Conservation (phyloP, 352 stramenopile genomes). For the Phytophthora macrochlamydospora region DNA sequence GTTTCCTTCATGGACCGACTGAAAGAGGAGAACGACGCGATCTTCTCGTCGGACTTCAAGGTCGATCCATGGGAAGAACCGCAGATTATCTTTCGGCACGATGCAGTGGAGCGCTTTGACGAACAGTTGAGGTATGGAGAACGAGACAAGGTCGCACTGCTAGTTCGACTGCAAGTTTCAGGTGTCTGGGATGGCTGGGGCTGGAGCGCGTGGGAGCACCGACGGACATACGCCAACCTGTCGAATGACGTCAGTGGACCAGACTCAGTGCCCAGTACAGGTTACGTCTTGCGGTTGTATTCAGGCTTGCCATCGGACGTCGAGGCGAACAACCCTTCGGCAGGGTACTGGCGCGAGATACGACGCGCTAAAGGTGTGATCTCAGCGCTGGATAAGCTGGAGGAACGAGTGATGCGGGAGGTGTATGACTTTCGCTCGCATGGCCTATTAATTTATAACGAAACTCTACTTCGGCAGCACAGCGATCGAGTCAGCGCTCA, state of each 20-base stretch:
- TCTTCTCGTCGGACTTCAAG: constrained; percentile 40
- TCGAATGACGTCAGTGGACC: constrained; percentile 39
- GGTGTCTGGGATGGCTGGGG: constrained; percentile 55
- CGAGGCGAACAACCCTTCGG: constrained; percentile 29
- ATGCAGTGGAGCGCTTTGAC: constrained; percentile 55
- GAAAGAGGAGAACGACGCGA: constrained; percentile 46
- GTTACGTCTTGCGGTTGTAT: constrained; percentile 57
- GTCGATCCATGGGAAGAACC: constrained; percentile 55
- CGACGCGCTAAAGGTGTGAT: constrained; percentile 55
- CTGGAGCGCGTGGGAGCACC: constrained; percentile 49
- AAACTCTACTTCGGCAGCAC: constrained; percentile 16
- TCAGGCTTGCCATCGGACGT: constrained; percentile 35
- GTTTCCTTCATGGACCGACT: constrained; percentile 59
- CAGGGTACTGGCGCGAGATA: constrained; percentile 50
- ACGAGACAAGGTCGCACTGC: constrained; percentile 54
- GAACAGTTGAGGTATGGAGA: constrained; percentile 57
- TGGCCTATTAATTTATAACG: constrained; percentile 42
- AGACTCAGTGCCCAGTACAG: constrained; percentile 35
- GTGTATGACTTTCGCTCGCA: constrained; percentile 25
- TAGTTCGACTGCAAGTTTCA: constrained; percentile 46
- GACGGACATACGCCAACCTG: constrained; percentile 42
- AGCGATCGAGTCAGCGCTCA: background rate
- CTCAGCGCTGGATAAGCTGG: constrained; percentile 36
- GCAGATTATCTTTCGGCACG: constrained; percentile 59
- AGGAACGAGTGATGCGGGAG: constrained; percentile 50